These are phyloP conservation scores for Epichloe glyceriae DNA, from an alignment of 2,329 filamentous ascomycete genomes.

Conservation along the genomic window DNA sequence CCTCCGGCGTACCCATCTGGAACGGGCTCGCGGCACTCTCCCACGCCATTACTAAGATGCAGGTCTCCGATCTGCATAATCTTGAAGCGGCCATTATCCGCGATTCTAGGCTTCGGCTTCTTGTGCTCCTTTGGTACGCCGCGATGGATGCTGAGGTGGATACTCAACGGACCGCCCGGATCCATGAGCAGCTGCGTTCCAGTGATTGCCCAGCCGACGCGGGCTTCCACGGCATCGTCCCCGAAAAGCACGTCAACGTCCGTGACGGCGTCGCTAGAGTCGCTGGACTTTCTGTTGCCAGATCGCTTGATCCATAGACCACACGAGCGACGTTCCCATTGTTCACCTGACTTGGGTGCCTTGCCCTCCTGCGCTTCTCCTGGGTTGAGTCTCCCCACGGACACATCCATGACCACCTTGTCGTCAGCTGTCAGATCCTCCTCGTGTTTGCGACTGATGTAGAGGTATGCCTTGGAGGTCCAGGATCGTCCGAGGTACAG, in stretches of 20 bases:
- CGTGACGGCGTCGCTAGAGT: conserved; percentile 63
- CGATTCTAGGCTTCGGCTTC: conserved; percentile 64
- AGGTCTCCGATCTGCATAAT: conserved; percentile 94
- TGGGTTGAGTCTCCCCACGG: conserved; percentile 61
- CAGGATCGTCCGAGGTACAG: conserved; percentile 66
- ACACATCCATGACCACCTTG: conserved; percentile 67
- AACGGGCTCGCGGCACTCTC: conserved; percentile 73
- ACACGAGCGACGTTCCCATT: conserved; percentile 65
- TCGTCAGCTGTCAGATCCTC: conserved; percentile 65
- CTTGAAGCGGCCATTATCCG: conserved; percentile 88
- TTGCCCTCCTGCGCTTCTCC: conserved; percentile 11
- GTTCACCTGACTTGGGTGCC: conserved; percentile 31
- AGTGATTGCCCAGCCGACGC: conserved; percentile 70
- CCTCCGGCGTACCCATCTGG: conserved; percentile 59
- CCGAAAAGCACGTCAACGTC: conserved; percentile 80
- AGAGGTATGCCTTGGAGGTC: conserved; percentile 65
- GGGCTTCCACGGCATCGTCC: conserved; percentile 79
- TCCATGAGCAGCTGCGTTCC: conserved; percentile 63
- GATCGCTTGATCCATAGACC: conserved; percentile 77
- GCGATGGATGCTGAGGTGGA: conserved; percentile 66
- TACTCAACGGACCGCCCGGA: conserved; percentile 46
- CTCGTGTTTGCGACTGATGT: conserved; percentile 73
- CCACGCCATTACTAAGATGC: conserved; percentile 82
- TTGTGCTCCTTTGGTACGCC: conserved; percentile 51
- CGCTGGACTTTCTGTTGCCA: conserved; percentile 57